These are phyloP conservation scores for Panicum hallii DNA, from an alignment of 202 grass and related monocot genomes.

Conservation along the genomic window DNA sequence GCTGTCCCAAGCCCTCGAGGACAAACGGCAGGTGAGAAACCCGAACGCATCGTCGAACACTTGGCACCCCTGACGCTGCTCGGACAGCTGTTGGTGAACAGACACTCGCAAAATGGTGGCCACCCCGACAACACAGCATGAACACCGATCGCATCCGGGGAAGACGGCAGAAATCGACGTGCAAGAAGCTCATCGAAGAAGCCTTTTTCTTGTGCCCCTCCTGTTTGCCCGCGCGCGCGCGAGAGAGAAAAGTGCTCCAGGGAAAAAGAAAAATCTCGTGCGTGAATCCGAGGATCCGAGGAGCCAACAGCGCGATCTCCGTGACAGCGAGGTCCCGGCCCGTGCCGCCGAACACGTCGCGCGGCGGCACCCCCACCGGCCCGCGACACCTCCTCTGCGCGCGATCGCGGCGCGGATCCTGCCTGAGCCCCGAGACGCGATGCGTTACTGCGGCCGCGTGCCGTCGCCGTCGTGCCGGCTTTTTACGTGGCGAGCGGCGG, in stretches of 20 bases:
- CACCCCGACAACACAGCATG: not conserved
- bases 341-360: slow-evolving; percentile 43
- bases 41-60: slow-evolving; percentile 11
- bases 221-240: not conserved
- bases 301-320: slow-evolving; percentile 39
- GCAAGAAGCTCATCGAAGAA: not conserved
- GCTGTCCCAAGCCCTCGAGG: not conserved
- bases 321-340: slow-evolving; percentile 37
- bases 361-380: not conserved
- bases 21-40: slow-evolving; percentile 8
- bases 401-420: slow-evolving; percentile 2
- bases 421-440: not conserved
- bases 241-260: not conserved
- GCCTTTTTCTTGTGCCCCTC: not conserved
- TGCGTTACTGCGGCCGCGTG: not conserved
- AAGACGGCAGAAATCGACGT: slow-evolving; percentile 9
- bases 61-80: slow-evolving; percentile 12
- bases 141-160: not conserved
- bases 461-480: slow-evolving; percentile 42
- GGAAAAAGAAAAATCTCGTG: slow-evolving; percentile 30
- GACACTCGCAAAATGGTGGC: not conserved
- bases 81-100: slow-evolving; percentile 8
- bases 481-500: slow-evolving; percentile 39
- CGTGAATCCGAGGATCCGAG: slow-evolving; percentile 44
- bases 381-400: not conserved